Conservation (phyloP, 495 filamentous ascomycete species). For the Podospora sp. region DNA sequence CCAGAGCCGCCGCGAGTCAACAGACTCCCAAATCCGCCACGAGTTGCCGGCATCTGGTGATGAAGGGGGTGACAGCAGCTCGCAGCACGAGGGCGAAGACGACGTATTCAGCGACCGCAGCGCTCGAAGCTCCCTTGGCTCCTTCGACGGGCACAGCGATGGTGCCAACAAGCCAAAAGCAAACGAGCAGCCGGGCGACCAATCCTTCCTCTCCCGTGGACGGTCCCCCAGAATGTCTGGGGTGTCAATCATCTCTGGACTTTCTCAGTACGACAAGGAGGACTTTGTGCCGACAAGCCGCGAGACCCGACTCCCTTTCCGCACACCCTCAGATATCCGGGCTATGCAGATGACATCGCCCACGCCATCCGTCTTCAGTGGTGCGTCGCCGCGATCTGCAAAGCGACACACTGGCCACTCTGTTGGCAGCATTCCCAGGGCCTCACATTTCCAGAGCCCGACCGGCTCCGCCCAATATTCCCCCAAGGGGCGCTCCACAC, state of each 20-base stretch:
- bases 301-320: slow-evolving; percentile 45
- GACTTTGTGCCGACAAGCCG: slow-evolving; percentile 45
- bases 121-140: slow-evolving; percentile 50
- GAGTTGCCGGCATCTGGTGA: slow-evolving; percentile 29
- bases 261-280: slow-evolving; percentile 48
- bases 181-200: slow-evolving; percentile 16
- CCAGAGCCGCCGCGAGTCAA: slow-evolving; percentile 27
- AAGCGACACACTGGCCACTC: slow-evolving; percentile 29
- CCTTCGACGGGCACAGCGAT: slow-evolving; percentile 37
- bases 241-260: slow-evolving; percentile 44
- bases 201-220: slow-evolving; percentile 16
- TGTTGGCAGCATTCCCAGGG: slow-evolving; percentile 48
- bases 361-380: slow-evolving; percentile 50
- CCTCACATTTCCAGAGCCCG: slow-evolving; percentile 50
- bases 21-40: slow-evolving; percentile 27
- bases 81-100: slow-evolving; percentile 54
- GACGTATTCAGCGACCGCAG: slow-evolving; percentile 59
- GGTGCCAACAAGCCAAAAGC: slow-evolving; percentile 19
- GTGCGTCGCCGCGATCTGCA: slow-evolving; percentile 50
- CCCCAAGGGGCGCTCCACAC: slow-evolving; percentile 62
- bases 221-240: slow-evolving; percentile 36
- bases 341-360: slow-evolving; percentile 79
- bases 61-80: slow-evolving; percentile 43
- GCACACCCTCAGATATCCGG: slow-evolving; percentile 72
- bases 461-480: slow-evolving; percentile 51